Evolutionary conservation across 2,329 filamentous ascomycete species (phyloP).

Genomic region (Lizonia empirigonia): DNA sequence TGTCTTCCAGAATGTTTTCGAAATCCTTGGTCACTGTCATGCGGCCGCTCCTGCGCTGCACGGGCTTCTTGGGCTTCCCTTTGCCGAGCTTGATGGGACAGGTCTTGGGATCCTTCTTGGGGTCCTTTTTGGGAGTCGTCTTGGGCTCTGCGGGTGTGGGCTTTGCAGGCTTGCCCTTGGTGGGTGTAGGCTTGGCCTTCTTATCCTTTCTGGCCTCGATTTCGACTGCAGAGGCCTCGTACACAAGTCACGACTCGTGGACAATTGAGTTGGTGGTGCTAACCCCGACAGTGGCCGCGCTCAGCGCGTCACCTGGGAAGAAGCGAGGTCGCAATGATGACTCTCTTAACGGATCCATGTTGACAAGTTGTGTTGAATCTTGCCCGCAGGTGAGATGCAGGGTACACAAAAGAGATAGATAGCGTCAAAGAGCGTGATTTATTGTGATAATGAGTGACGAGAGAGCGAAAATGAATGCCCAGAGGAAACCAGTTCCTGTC

Average conservation of each 20-base stretch:
- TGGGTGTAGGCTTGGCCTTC: background rate
- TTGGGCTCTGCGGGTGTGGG: background rate
- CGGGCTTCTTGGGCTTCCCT: no score
- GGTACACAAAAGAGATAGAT: no score
- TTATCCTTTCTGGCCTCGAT: background rate
- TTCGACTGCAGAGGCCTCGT: background rate
- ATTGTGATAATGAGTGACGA: background rate
- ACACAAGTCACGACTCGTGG: no score
- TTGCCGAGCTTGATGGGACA: no score
- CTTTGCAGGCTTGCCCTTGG: background rate
- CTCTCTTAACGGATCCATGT: background rate
- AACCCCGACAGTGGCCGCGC: no score
- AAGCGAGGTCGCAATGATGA: background rate
- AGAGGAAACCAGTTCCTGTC: conserved; percentile 2
- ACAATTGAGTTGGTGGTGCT: no score
- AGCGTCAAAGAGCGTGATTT: background rate
- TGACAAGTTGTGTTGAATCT: background rate
- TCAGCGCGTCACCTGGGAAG: background rate
- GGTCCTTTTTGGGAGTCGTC: background rate
- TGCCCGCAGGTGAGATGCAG: no score
- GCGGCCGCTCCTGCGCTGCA: no score
- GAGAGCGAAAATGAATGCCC: background rate
- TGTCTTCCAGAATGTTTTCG: no score
- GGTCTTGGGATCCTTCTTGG: background rate
- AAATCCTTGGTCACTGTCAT: no score